Base-by-base conservation (phyloP, 2,329 filamentous ascomycete species). In the Fusarium miscanthi region DNA sequence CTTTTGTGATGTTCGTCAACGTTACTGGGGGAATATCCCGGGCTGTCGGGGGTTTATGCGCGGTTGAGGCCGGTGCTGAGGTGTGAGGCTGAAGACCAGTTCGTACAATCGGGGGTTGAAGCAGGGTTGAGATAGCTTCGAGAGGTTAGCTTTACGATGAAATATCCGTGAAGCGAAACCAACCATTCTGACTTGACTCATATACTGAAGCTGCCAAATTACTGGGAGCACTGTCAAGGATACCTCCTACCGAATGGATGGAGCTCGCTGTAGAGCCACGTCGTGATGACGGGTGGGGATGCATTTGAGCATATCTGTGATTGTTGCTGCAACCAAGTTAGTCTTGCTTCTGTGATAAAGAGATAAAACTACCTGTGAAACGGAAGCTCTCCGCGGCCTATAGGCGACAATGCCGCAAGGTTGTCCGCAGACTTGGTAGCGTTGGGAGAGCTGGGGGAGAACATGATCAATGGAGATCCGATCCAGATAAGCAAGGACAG, bases 11-110 rank as follows among this genome's bases (percentile, higher is more conserved):
- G 76, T 97, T 97, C 12, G 94, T 95, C 66, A 99, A 86, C 2
- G 94, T 91, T 1, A 99, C 96, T 0, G 95, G 95, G 2, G 95
- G 95, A 41, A 99, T 99, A 79, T 99, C 95, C 81, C 90, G 90
- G 23, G 93, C 87, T 2, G 94, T 97, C 1, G 95, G 95, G 19
- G 93, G 91, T 75, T 92, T 95, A 78, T 96, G 93, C 19, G 91
- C 86, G 76, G 90, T 92, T n/a, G 90, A 89, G 13, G 84, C 81
- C 4, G 93, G 89, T 6, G 92, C 90, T 4, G 91, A 87, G 2
- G 92, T 92, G 81, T 97, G 92, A 27, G 95, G 93, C 60, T 94
- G 87, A 54, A 97, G 88, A 63, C 95, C 95, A 5, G 95, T 97
- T 72, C 95, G 90, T 63, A 97, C 90, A 74, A 97, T 97, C 7